These are phyloP conservation scores for Tubosaeta brunneosetosa DNA, from an alignment of 768 basidiomycete genomes.

Conservation along the genomic window DNA sequence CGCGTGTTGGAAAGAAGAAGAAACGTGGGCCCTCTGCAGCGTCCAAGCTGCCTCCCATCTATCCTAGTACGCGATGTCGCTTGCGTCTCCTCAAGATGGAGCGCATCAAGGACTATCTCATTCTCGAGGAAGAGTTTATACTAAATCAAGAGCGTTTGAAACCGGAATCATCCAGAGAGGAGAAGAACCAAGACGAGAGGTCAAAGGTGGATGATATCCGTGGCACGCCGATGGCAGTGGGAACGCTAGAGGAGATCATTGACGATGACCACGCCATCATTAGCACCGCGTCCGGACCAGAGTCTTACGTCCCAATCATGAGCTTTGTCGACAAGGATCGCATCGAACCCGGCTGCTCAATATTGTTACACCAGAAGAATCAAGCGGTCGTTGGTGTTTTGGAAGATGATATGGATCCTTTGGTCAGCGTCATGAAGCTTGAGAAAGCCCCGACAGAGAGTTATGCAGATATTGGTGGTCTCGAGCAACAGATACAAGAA, in stretches of 20 bases:
- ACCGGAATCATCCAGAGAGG: constrained; percentile 82
- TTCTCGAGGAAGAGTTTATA: constrained; percentile 94
- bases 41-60: constrained; percentile 88
- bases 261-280: constrained; percentile 99
- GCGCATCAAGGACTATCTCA: constrained; percentile 95
- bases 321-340: constrained; percentile 97
- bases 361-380: constrained; percentile 93
- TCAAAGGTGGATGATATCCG: constrained; percentile 91
- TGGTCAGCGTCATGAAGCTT: constrained; percentile 98
- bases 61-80: constrained; percentile 91
- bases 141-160: constrained; percentile 88
- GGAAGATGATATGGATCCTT: constrained; percentile 90
- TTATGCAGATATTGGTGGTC: constrained; percentile 96
- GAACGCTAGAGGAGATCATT: constrained; percentile 95
- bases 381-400: constrained; percentile 94
- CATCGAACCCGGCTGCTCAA: constrained; percentile 93
- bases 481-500: constrained; percentile 97
- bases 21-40: constrained; percentile 84
- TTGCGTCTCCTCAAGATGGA: constrained; percentile 95
- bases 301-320: constrained; percentile 97
- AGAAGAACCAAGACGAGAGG: constrained; percentile 93
- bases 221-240: constrained; percentile 97
- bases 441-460: constrained; percentile 99
- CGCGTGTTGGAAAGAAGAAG: constrained; percentile 97
- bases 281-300: constrained; percentile 89